Evolutionary conservation across 805 yeast genomes (phyloP), one percentile per base, ranked within the genome.

Genomic region (Metschnikowia amazonensis): DNA sequence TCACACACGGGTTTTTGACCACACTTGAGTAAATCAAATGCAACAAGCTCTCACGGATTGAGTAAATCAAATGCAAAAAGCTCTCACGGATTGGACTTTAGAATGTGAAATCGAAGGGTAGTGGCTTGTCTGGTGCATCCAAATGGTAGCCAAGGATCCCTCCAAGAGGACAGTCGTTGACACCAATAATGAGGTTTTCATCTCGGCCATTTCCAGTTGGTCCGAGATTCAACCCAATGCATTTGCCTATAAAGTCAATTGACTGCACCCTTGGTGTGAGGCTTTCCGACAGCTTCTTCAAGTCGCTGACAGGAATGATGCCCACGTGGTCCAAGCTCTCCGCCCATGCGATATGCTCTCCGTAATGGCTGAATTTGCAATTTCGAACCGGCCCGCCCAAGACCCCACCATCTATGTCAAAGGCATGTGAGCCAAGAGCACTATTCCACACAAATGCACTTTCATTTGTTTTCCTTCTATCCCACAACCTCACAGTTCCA

Each of bases 261-360:
- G 72, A 64, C 56, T 81, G 85, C 10, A 70, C 70, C 5, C 52
- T 44, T 17, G 50, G 35, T 9, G 42, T 45, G 9, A 48, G 37
- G 17, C 36, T 43, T 21, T 53, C 56, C 20, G 50, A 28, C 21
- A 42, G 42, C 7, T 40, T 43, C 7, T 28, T n/a, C 47, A 68
- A 54, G 43, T 65, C 69, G 21, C 58, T 49, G 45, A 75, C 52
- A 46, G 71, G 71, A 9, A 80, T 53, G 2, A 81, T 52, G 10
- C 82, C 81, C 5, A 76, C 77, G 52, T 77, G 79, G 55, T 81
- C 86, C 43, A 79, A 66, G 29, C 80, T 72, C 52, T 81, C 86
- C 3, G 81, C 82, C 72, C 81, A 77, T 10, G 75, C 69, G 8
- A 81, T 52, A 48, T 62, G 69, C 8, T 68, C 66, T 2, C 83